Conservation (phyloP, 1,139 yeast genomes). For the Candida dubliniensis region DNA sequence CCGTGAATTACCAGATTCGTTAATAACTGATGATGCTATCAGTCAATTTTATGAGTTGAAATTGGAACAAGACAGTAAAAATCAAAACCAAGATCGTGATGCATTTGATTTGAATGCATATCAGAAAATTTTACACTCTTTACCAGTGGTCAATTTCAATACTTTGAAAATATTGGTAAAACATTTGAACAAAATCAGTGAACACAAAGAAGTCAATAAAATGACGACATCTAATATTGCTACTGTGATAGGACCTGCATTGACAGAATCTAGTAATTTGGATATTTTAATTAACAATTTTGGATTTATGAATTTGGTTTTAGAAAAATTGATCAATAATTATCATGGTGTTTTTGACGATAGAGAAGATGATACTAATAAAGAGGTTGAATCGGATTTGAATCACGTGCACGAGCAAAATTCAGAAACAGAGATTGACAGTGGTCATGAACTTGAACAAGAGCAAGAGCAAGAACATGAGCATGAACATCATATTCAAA, state of each 20-base stretch:
- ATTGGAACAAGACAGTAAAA: constrained; percentile 32
- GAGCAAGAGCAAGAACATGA: neutral
- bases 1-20: constrained; percentile 87
- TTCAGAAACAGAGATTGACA: neutral
- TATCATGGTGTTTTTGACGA: constrained; percentile 40
- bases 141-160: constrained; percentile 68
- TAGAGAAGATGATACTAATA: neutral
- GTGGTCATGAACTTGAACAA: neutral
- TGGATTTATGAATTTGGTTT: constrained; percentile 55
- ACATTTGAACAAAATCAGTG: constrained; percentile 67
- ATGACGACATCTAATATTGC: constrained; percentile 83
- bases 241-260: constrained; percentile 67
- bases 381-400: neutral
- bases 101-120: constrained; percentile 36
- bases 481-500: neutral
- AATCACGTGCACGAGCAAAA: neutral
- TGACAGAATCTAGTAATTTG: constrained; percentile 57
- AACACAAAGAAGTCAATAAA: constrained; percentile 60
- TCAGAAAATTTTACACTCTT: constrained; percentile 40
- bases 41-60: constrained; percentile 49
- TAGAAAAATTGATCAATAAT: constrained; percentile 50
- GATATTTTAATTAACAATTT: constrained; percentile 50
- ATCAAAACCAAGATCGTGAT: constrained; percentile 19
- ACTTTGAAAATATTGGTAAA: constrained; percentile 64
- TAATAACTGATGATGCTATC: constrained; percentile 57